Evolutionary conservation across 805 yeast species (phyloP).

Genomic region (Suhomyces vadensis): DNA sequence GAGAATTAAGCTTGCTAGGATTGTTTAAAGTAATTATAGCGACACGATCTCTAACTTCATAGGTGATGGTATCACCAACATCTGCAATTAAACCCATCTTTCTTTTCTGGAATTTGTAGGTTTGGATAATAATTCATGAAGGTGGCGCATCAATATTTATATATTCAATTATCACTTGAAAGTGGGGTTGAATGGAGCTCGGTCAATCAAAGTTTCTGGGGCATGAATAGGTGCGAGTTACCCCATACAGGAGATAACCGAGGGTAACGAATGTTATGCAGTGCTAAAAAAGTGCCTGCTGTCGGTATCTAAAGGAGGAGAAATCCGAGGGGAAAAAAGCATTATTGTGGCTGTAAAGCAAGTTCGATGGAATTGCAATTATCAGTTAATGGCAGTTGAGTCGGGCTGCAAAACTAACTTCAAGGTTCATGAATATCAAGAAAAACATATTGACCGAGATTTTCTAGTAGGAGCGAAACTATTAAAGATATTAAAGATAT

Average conservation of each 20-base stretch:
- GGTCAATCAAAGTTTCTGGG: neutral
- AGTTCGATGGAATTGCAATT: no score
- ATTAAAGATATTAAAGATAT: no score
- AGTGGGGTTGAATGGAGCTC: conserved; percentile 7
- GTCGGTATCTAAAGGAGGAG: no score
- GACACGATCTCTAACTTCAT: conserved; percentile 47
- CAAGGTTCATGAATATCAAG: no score
- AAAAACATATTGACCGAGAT: no score
- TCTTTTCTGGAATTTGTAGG: neutral
- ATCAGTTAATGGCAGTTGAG: no score
- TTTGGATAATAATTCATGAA: no score
- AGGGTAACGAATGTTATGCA: neutral
- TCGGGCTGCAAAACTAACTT: no score
- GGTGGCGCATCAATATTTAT: neutral
- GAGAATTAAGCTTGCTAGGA: conserved; percentile 64
- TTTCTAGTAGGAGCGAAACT: no score
- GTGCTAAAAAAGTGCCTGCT: neutral
- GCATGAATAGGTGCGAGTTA: neutral
- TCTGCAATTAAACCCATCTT: conserved; percentile 1
- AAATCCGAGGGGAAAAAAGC: no score
- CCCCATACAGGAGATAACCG: conserved; percentile 1
- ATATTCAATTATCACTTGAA: conserved; percentile 4
- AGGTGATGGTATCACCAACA: conserved; percentile 22
- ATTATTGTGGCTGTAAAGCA: no score
- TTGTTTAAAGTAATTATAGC: conserved; percentile 66